phyloP scores from a whole-genome alignment of 1,139 yeast genomes.

The Ogataea hybrid region DNA sequence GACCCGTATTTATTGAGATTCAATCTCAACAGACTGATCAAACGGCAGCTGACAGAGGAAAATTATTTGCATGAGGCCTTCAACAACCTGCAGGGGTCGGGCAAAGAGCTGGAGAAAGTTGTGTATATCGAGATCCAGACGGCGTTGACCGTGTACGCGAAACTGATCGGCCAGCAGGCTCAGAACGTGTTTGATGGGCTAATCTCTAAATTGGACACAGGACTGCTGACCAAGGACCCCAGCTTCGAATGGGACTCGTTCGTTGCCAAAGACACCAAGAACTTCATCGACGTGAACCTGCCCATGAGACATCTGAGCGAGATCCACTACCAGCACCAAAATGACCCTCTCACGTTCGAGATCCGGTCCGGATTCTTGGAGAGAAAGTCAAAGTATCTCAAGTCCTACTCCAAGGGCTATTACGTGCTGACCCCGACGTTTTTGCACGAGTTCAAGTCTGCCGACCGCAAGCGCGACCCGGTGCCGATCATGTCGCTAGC shows the following conservation, averaged over 20 bases:
- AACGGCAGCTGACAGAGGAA: slow-evolving; percentile 77
- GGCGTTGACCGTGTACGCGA: slow-evolving; percentile 71
- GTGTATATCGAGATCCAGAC: slow-evolving; percentile 85
- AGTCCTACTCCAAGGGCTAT: slow-evolving; percentile 87
- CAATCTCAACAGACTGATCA: slow-evolving; percentile 71
- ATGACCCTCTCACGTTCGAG: slow-evolving; percentile 67
- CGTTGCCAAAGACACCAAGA: slow-evolving; percentile 63
- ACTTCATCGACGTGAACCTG: slow-evolving; percentile 72
- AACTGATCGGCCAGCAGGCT: slow-evolving; percentile 64
- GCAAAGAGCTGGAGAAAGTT: slow-evolving; percentile 84
- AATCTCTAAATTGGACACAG: slow-evolving; percentile 65
- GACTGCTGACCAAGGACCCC: slow-evolving; percentile 76
- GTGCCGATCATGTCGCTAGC: slow-evolving; percentile 86
- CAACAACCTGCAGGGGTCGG: slow-evolving; percentile 81
- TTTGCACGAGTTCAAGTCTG: slow-evolving; percentile 84
- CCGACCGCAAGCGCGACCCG: slow-evolving; percentile 79
- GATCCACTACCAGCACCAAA: slow-evolving; percentile 62
- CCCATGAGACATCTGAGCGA: slow-evolving; percentile 68
- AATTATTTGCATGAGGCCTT: slow-evolving; percentile 85
- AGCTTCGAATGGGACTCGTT: slow-evolving; percentile 89
- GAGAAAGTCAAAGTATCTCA: slow-evolving; percentile 85
- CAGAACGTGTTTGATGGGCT: slow-evolving; percentile 63
- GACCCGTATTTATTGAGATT: slow-evolving; percentile 84
- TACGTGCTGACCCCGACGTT: slow-evolving; percentile 87
- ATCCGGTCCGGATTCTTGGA: slow-evolving; percentile 82